A percentile compares a stretch with the other conserved stretches of the same genome.
Conservation (phyloP, 108 stramenopile species). For the Discostella pseudostelligera region DNA sequence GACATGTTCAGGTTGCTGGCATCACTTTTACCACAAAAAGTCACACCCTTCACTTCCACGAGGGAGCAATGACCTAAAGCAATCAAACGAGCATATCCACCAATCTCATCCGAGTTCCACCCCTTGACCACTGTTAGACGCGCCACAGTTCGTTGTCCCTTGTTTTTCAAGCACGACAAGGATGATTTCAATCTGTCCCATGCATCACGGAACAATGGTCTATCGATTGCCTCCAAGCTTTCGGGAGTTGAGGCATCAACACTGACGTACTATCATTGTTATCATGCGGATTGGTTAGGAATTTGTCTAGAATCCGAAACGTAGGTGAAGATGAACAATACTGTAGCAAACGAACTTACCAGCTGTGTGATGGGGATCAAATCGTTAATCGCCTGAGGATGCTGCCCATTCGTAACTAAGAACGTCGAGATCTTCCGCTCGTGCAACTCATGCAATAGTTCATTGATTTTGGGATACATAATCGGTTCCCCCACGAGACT, state of each 20-base stretch:
- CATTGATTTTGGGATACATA: conserved; percentile 96
- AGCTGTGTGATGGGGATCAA: conserved; percentile 94
- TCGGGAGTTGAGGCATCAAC: conserved; percentile 95
- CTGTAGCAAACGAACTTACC: background rate
- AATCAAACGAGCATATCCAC: conserved; percentile 89
- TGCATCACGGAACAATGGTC: conserved; percentile 93
- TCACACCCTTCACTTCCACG: conserved; percentile 96
- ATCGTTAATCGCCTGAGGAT: conserved; percentile 85
- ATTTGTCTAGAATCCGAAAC: background rate
- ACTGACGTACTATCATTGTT: conserved; percentile 59
- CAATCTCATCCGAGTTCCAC: conserved; percentile 91
- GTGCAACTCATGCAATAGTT: conserved; percentile 88
- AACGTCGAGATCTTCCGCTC: conserved; percentile 87
- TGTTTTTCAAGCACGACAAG: conserved; percentile 68
- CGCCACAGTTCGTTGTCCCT: conserved; percentile 94
- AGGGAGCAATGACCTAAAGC: conserved; percentile 86
- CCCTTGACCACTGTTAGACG: conserved; percentile 95
- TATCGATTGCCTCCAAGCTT: conserved; percentile 86
- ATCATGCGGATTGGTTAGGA: background rate
- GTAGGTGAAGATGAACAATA: background rate
- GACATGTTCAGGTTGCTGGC: conserved; percentile 95
- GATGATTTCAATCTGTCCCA: conserved; percentile 91
- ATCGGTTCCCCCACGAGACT: conserved; percentile 91
- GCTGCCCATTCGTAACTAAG: conserved; percentile 96
- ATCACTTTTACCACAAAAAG: conserved; percentile 95